Base-by-base conservation (phyloP, 495 filamentous ascomycete species). In the Penicillium angulare region DNA sequence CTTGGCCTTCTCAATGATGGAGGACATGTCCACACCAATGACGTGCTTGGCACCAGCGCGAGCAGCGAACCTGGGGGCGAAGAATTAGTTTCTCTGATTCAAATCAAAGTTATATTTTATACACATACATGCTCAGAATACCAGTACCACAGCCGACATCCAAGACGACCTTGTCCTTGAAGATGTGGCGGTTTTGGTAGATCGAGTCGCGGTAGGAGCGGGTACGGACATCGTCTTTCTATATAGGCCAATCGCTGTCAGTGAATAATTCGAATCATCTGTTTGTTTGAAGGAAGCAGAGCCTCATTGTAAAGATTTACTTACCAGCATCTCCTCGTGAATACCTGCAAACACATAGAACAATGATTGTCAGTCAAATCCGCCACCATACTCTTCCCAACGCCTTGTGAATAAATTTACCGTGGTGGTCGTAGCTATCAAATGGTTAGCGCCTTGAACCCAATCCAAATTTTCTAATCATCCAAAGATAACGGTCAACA, bases 211-310 rank as follows among this genome's bases (percentile, higher is more conserved):
- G 91, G 77, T 98, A 98, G 15, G 90, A 93, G 62, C 82, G 82
- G 16, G 93, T 98, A 27, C 93, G 87, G 47, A 98, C 91, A 74
- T 97, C 95, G 79, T 98, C 93, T 87, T 96, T 97, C 89, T 96
- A 66, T 41, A 53, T 8, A 31, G 13, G 53, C 7, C 8, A 49
- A 24, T 32, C 16, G 50, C 29, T 20, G 13, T 36, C 31, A 26
- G 6, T 26, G 16, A 16, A 31, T 29, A 10, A 36, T 24, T 18
- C 38, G 12, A 24, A 12, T 31, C 15, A 44, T 12, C 7, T 3
- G 23, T 26, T 43, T 27, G 9, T 26, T 20, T 12, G 29, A 7
- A 23, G 18, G 12, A 27, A 21, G 1, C 31, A 33, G n/a, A n/a
- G n/a, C n/a, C n/a, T n/a, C n/a, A n/a, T n/a, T n/a, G n/a, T n/a